Evolutionary conservation across 2,329 filamentous ascomycete species (phyloP), one percentile per base, ranked within the genome.

Genomic region (Phialophora expanda): DNA sequence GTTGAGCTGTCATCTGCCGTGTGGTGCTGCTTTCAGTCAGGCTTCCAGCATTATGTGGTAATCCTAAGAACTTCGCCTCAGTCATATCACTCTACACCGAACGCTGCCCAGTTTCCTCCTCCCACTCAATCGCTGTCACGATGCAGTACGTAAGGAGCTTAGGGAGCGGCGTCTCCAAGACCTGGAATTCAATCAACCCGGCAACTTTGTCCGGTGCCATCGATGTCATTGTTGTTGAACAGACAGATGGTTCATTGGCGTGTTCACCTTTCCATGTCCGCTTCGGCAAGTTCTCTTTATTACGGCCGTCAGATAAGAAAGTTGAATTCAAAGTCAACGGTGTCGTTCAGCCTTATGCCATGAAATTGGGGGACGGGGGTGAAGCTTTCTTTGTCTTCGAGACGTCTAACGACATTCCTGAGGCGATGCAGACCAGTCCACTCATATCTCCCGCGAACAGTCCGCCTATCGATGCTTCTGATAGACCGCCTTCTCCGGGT

Each of bases 351-450:
- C 85, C 95, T 72, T 97, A 96, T 82, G 89, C 95, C 55, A 99
- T 99, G 95, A 99, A 99, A 81, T 85, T 99, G 22, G 95, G 95
- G 53, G 95, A 99, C 77, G 95, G 92, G 60, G 95, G 95, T 70
- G 95, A 99, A 81, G 95, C 95, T 28, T 99, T 99, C 81, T 99
- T 99, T 78, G 93, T 99, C 70, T 98, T 99, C 75, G 93, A 98
- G 81, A 99, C 95, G 8, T 90, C 89, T 61, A 92, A 94, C 72
- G 90, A 88, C 74, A 95, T 99, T 66, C 95, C 95, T n/a, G 90
- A 91, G 77, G 92, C 90, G 64, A 82, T 98, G 75, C 95, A 98
- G 80, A 99, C 95, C 0, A 98, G 94, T 56, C 95, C 95, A 38
- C 83, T 98, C 60, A 91, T 96, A 59, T 97, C 93, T 26, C 95